Base-by-base conservation (phyloP, 2,329 filamentous ascomycete genomes). In the Aspergillus tamarii region DNA sequence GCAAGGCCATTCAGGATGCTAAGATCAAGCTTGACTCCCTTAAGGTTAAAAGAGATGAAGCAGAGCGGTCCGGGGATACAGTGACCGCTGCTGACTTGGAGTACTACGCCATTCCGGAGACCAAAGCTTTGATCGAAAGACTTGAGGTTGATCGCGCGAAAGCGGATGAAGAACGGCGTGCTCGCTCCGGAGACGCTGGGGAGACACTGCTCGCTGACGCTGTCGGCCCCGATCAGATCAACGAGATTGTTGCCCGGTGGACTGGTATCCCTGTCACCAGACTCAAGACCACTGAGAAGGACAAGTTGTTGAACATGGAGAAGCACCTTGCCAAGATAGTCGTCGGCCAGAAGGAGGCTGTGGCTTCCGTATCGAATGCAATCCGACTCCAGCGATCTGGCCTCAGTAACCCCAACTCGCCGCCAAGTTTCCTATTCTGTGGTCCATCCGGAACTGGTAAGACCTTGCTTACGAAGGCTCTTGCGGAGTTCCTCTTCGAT, bases 241-340 rank as follows among this genome's bases (percentile, higher is more conserved):
- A 99, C 77, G 94, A 98, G 76, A 99, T 99, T 66, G 95, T 99
- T 59, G 91, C 91, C 60, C 90, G 93, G 65, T 97, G 94, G 92
- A 99, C 95, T n/a, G 95, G 95, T 67, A 99, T 99, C 71, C 95
- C 95, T 1, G 93, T 99, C 64, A 98, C 93, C 5, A 87, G 94
- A 66, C 88, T 99, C 46, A 94, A 91, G 83, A 97, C 95, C 0
- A 91, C 93, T 0, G 95, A 99, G 81, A 98, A 97, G 82, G 95
- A 99, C 78, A 98, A 98, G 84, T 86, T 99, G n/a, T 87, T 99
- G 67, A 87, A 96, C 74, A 99, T 99, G 95, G 95, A 99, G 81
- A 91, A 88, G 74, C 89, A 90, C 54, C 88, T 99, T 8, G 84
- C 87, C 68, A 91, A 93, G 77, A 82, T 96, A 28, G 95, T 99